These are phyloP conservation scores for Cryptosporidium viatorum DNA, from an alignment of 169 alveolate genomes.

Conservation along the genomic window DNA sequence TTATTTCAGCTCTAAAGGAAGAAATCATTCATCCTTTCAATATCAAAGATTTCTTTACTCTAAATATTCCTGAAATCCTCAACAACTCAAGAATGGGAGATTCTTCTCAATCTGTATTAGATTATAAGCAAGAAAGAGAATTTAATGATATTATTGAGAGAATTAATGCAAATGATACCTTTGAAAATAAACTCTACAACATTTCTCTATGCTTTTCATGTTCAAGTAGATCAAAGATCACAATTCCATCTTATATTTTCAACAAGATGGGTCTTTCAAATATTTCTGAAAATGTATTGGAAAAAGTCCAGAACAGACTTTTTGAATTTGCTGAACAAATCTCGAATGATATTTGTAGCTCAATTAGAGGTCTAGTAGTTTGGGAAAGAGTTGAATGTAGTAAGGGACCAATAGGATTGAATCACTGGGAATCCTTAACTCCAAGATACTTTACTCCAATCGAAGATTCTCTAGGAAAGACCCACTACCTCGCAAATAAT, in stretches of 20 bases:
- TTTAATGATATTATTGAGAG: constrained; percentile 32
- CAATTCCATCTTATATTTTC: constrained; percentile 18
- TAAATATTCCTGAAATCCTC: constrained; percentile 34
- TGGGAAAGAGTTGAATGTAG: constrained; percentile 78
- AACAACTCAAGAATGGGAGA: background rate
- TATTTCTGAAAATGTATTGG: constrained; percentile 12
- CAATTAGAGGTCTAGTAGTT: constrained; percentile 75
- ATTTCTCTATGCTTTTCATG: constrained; percentile 32
- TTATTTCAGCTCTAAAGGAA: constrained; percentile 81
- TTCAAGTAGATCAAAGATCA: constrained; percentile 26
- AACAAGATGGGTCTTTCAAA: constrained; percentile 23
- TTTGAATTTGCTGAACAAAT: constrained; percentile 58
- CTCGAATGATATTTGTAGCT: constrained; percentile 33
- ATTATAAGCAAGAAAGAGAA: background rate
- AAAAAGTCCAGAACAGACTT: constrained; percentile 37
- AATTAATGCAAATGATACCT: background rate
- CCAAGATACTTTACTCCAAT: constrained; percentile 85
- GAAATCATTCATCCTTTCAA: constrained; percentile 78
- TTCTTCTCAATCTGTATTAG: background rate
- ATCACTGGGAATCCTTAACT: constrained; percentile 80
- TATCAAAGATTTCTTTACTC: constrained; percentile 76
- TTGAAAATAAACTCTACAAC: constrained; percentile 34
- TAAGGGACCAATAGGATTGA: constrained; percentile 78
- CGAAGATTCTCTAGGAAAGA: constrained; percentile 75
- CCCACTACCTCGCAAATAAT: constrained; percentile 78